Evolutionary conservation across 345 rosid species (phyloP), one percentile per base, ranked within the genome.

Genomic region (Aurinia saxatilis): DNA sequence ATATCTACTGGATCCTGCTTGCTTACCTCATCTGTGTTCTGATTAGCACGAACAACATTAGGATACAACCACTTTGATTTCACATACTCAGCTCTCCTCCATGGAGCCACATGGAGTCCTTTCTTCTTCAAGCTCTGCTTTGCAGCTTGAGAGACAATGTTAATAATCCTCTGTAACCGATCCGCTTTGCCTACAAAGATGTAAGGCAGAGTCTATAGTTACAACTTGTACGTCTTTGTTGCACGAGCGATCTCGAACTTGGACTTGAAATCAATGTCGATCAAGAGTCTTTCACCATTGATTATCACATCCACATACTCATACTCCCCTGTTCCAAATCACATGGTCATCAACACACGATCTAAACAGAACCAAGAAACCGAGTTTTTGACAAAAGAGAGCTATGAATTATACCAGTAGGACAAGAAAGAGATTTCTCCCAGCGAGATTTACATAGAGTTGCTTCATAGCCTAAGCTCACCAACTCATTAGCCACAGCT

Each of bases 171-270:
- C 45, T 80, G 78, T 2, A 90, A 85, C 65, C 97, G 80, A 46
- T 86, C 91, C 15, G 77, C 45, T 68, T 72, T 84, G 3, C 99
- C 96, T 1, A 90, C 86, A 62, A 84, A 95, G 52, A 86, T 75
- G 69, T 21, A 71, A 9, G 99, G 97, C 50, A 95, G 78, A 11
- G 78, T 66, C 42, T 90, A 88, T n/a, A 88, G 76, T 30, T 86
- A 63, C 5, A 85, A 75, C 59, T 78, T 90, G 68, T 90, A 95
- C 0, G 80, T 57, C 65, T 85, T 84, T 0, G 99, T 95, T 0
- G 97, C 70, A 36, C 99, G 77, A 11, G 97, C 97, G 11, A 95
- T 77, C 74, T 95, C 96, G 40, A 95, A 90, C 59, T 86, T 89
- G 17, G 95, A 86, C 54, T 79, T 79, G 79, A 90, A 90, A 44